Evolutionary conservation across 2,329 filamentous ascomycete genomes (phyloP), one percentile per base, ranked within the genome.

Genomic region (Aureobasidium sp.): DNA sequence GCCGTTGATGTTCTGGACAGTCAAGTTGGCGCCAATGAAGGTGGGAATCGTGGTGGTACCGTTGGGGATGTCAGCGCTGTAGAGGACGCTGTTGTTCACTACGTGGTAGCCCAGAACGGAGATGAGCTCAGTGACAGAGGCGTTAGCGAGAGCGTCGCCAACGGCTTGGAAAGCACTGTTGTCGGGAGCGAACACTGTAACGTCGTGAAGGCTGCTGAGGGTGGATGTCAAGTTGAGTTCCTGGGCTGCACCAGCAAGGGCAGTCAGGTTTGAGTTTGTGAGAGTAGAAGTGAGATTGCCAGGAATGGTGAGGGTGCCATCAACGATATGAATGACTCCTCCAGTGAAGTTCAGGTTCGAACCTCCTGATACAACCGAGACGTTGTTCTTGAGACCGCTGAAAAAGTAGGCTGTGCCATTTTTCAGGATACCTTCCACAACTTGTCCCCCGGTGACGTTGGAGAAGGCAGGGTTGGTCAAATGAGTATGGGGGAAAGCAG

Each of bases 131-230:
- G 77, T 71, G 0, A 72, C 69, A 27, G 76, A 77, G 34, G 86
- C 70, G 62, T 78, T 77, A 32, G 72, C 69, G 10, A 84, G 69
- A 3, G 79, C 74, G 54, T 78, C 82, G 61, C 80, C 83, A 47
- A 88, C 82, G 30, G 75, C 72, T 37, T 79, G 75, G 74, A 88
- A 85, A 13, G 85, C 85, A 1, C 74, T 74, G 69, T 87, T 85
- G 68, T 75, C 79, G 1, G 86, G 86, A 0, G 81, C 84, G 65
- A 89, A 88, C 64, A 89, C 77, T 61, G 86, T 89, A 41, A 88
- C 65, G 67, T 85, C 77, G 32, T 68, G 66, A 8, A 73, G 68
- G 13, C 64, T 66, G 63, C 78, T 72, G 36, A 85, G 69, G n/a
- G 75, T 71, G 3, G 73, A 66, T 25, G 75, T 65, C n/a, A 78